phyloP scores from a whole-genome alignment of 2,329 filamentous ascomycete genomes.

The Monilinia polystroma region DNA sequence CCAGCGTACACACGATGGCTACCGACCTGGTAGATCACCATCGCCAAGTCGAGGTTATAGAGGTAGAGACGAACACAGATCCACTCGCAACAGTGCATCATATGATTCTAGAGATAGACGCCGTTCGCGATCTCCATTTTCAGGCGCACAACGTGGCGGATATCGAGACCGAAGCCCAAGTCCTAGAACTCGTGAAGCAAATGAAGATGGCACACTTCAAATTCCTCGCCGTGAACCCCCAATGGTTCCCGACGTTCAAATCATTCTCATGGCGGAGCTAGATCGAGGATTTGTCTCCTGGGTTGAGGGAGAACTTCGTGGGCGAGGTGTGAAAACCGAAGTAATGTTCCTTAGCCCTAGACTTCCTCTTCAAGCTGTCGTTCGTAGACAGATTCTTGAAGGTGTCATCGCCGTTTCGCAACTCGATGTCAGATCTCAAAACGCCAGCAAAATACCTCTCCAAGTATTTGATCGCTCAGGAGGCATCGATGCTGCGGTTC shows the following conservation, averaged over 20 bases:
- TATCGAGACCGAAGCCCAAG: constrained; percentile 71
- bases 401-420: constrained; percentile 84
- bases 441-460: constrained; percentile 70
- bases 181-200: constrained; percentile 55
- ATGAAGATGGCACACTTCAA: constrained; percentile 62
- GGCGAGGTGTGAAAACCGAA: constrained; percentile 70
- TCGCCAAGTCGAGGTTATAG: constrained; percentile 30
- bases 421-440: constrained; percentile 68
- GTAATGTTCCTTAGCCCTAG: constrained; percentile 77
- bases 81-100: constrained; percentile 14
- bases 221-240: constrained; percentile 70
- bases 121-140: constrained; percentile 67
- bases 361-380: constrained; percentile 73
- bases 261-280: constrained; percentile 77
- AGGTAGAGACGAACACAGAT: constrained; percentile 33
- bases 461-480: constrained; percentile 81
- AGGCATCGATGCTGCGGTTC: constrained; percentile 67
- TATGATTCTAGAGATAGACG: constrained; percentile 48
- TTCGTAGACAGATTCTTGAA: constrained; percentile 82
- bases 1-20: constrained; percentile 64
- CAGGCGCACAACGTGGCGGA: constrained; percentile 47
- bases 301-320: constrained; percentile 74
- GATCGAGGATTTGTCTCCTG: constrained; percentile 78
- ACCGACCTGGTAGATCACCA: constrained; percentile 39
- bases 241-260: constrained; percentile 85